These are phyloP conservation scores for Aspergillus egyptiacus DNA, from an alignment of 495 filamentous ascomycete genomes.

Conservation along the genomic window DNA sequence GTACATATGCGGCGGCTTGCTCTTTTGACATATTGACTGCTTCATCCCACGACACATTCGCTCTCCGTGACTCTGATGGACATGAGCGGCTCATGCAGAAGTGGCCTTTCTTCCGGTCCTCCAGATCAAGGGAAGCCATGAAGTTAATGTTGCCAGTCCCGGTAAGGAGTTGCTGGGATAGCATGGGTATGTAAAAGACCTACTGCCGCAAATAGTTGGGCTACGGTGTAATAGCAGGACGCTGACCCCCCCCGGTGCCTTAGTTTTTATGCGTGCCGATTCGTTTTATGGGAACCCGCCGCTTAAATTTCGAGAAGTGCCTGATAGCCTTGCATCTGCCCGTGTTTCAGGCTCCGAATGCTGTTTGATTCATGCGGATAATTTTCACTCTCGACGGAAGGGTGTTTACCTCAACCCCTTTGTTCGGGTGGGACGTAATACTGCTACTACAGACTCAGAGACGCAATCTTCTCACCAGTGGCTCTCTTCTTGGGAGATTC, in stretches of 20 bases:
- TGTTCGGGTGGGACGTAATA: constrained; percentile 68
- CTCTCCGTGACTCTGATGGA: constrained; percentile 65
- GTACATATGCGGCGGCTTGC: constrained; percentile 75
- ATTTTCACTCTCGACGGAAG: constrained; percentile 42
- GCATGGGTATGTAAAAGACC: constrained; percentile 46
- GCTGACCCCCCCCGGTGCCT: background rate
- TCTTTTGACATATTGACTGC: constrained; percentile 69
- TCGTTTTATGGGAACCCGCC: constrained; percentile 45
- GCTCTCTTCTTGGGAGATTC: constrained; percentile 29
- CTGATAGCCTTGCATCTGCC: constrained; percentile 57
- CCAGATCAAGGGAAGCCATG: constrained; percentile 53
- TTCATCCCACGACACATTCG: constrained; percentile 73
- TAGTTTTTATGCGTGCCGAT: constrained; percentile 50
- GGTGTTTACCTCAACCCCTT: constrained; percentile 75
- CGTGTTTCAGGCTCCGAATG: constrained; percentile 80
- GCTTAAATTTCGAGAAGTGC: constrained; percentile 62
- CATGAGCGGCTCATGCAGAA: constrained; percentile 54
- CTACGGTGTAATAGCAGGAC: background rate
- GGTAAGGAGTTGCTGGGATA: constrained; percentile 80
- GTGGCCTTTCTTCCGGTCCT: constrained; percentile 73
- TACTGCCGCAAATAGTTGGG: background rate
- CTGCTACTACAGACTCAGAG: constrained; percentile 46
- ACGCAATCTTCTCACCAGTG: constrained; percentile 42
- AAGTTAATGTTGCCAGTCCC: constrained; percentile 52
- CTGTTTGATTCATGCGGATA: constrained; percentile 78